Evolutionary conservation across 495 filamentous ascomycete species (phyloP).

Genomic region (Hypoxylon lenormandii): DNA sequence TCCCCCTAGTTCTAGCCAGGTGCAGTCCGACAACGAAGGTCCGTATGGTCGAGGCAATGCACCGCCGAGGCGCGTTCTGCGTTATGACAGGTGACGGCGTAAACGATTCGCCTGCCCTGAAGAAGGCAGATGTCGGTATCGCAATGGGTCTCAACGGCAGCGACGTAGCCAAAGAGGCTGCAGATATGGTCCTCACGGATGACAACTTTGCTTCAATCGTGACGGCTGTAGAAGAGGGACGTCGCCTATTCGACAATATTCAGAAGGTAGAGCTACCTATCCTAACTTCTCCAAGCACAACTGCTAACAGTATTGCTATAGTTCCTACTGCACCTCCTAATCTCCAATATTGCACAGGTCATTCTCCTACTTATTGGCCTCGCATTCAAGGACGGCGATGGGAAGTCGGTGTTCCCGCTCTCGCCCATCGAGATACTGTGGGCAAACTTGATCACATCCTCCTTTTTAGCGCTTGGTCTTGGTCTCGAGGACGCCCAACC

Average conservation of each 20-base stretch:
- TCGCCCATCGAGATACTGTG: slow-evolving; percentile 70
- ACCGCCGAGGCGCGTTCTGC: slow-evolving; percentile 69
- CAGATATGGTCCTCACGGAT: slow-evolving; percentile 81
- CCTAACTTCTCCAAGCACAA: not conserved
- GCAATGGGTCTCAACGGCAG: slow-evolving; percentile 82
- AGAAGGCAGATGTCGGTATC: slow-evolving; percentile 85
- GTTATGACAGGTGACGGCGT: slow-evolving; percentile 93
- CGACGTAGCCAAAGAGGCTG: slow-evolving; percentile 88
- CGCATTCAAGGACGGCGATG: slow-evolving; percentile 64
- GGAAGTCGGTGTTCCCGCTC: slow-evolving; percentile 67
- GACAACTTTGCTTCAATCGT: slow-evolving; percentile 89
- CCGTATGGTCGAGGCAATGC: slow-evolving; percentile 81
- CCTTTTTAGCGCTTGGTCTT: slow-evolving; percentile 68
- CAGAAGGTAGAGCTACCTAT: slow-evolving; percentile 65
- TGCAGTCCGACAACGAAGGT: slow-evolving; percentile 80
- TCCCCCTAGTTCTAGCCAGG: slow-evolving; percentile 77
- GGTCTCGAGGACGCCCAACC: slow-evolving; percentile 69
- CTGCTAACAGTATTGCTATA: slow-evolving; percentile 41
- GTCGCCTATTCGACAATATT: slow-evolving; percentile 74
- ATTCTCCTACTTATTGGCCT: slow-evolving; percentile 67
- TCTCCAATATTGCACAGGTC: slow-evolving; percentile 70
- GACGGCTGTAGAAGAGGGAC: slow-evolving; percentile 70
- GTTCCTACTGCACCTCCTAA: slow-evolving; percentile 70
- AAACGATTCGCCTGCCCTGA: slow-evolving; percentile 85
- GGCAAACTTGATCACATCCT: slow-evolving; percentile 72